These are phyloP conservation scores for Thymus mandschuricus DNA, from an alignment of 257 asterid species.

Conservation along the genomic window DNA sequence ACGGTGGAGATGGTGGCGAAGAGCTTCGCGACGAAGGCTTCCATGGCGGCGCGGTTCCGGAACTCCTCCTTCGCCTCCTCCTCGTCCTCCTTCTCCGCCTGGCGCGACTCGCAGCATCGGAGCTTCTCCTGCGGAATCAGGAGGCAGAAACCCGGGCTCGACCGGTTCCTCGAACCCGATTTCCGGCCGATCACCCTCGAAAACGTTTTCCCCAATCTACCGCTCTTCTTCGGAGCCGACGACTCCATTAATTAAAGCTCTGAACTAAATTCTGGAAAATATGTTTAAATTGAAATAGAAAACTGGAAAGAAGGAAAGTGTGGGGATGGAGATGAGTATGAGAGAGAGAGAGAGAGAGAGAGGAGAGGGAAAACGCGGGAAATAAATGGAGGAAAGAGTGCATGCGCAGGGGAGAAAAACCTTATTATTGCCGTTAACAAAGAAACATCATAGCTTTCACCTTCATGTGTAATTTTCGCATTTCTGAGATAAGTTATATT, in stretches of 20 bases:
- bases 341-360: background rate
- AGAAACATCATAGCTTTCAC: background rate
- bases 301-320: background rate
- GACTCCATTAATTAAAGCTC: conserved; percentile 59
- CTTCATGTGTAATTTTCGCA: background rate
- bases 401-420: conserved; percentile 23
- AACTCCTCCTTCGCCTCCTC: conserved; percentile 61
- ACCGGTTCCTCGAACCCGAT: conserved; percentile 39
- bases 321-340: conserved; percentile 12
- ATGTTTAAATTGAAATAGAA: background rate
- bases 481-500: too few relatives aligned
- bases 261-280: background rate
- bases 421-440: background rate
- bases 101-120: conserved; percentile 79
- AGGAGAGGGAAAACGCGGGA: conserved; percentile 50
- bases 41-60: conserved; percentile 67
- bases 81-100: conserved; percentile 55
- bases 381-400: conserved; percentile 26
- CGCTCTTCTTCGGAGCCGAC: conserved; percentile 45
- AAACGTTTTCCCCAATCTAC: conserved; percentile 63
- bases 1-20: conserved; percentile 84
- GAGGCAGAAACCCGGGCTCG: conserved; percentile 68
- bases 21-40: conserved; percentile 87
- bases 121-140: conserved; percentile 81
- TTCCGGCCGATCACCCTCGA: conserved; percentile 59